Evolutionary conservation across 2,329 filamentous ascomycete genomes (phyloP).

Genomic region (Colletotrichum chrysophilum): DNA sequence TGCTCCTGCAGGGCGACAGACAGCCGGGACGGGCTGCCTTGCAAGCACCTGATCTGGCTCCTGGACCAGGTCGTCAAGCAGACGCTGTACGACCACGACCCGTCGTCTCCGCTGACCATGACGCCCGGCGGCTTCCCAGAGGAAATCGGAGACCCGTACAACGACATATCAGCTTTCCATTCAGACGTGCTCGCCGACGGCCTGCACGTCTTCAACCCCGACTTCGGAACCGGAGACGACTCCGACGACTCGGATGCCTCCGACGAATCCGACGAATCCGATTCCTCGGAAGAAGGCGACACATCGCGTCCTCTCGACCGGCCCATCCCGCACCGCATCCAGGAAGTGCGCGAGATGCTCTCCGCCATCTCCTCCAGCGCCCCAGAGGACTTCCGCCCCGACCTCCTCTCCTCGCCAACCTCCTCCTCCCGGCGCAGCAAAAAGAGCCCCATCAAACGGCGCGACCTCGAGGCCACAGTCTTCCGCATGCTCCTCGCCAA

Average conservation of each 20-base stretch:
- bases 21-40: conserved; percentile 37
- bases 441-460: conserved; percentile 42
- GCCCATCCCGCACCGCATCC: conserved; percentile 42
- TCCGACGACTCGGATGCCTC: conserved; percentile 31
- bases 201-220: conserved; percentile 44
- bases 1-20: conserved; percentile 48
- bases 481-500: conserved; percentile 60
- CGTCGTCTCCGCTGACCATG: conserved; percentile 45
- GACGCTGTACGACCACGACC: conserved; percentile 45
- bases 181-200: conserved; percentile 57
- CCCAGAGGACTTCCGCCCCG: conserved; percentile 50
- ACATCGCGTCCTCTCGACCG: conserved; percentile 13
- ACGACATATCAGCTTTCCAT: conserved; percentile 53
- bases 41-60: conserved; percentile 60
- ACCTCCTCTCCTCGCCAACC: conserved; percentile 43
- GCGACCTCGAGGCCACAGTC: conserved; percentile 56
- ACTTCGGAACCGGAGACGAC: conserved; percentile 22
- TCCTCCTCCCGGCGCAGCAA: conserved; percentile 18
- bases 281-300: background rate
- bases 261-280: conserved; percentile 31
- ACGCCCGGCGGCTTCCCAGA: conserved; percentile 46
- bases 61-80: conserved; percentile 58
- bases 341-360: conserved; percentile 57
- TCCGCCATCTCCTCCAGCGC: conserved; percentile 38
- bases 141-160: conserved; percentile 54